Percentiles rank a stretch among this genome's conserved stretches.
These are phyloP conservation scores for Shiraia bambusicola DNA, from an alignment of 2,329 filamentous ascomycete genomes.

Conservation along the genomic window DNA sequence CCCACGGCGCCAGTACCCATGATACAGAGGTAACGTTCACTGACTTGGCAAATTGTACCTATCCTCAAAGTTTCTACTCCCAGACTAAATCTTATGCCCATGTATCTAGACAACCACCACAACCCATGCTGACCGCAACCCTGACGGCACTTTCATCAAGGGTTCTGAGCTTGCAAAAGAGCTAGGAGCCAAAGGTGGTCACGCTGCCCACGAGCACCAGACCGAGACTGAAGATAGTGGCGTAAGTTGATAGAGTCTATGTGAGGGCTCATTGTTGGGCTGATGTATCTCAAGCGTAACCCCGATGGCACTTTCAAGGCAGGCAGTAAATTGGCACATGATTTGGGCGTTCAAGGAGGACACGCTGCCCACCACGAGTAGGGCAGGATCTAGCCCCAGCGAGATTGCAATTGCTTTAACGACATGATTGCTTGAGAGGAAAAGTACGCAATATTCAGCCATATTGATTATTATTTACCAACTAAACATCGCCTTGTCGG, in stretches of 20 bases:
- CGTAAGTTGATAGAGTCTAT: constrained; percentile 16
- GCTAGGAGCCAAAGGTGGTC: constrained; percentile 41
- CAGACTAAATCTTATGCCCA: too few species aligned
- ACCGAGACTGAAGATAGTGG: constrained; percentile 16
- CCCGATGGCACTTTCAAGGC: constrained; percentile 46
- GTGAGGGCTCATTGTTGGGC: neutral
- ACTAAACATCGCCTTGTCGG: too few species aligned
- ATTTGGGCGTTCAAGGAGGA: constrained; percentile 38
- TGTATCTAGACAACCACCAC: constrained; percentile 2
- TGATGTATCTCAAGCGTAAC: constrained; percentile 34
- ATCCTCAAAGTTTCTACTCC: too few species aligned
- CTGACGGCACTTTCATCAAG: constrained; percentile 44
- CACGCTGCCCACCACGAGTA: constrained; percentile 27
- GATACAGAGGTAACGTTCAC: constrained; percentile 1
- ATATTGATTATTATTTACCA: too few species aligned
- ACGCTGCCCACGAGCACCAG: constrained; percentile 34
- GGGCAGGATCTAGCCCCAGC: too few species aligned
- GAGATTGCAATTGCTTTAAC: too few species aligned
- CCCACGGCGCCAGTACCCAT: constrained; percentile 8
- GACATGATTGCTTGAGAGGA: too few species aligned
- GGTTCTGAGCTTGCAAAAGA: constrained; percentile 43
- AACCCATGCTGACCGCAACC: constrained; percentile 35
- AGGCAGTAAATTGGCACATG: constrained; percentile 39
- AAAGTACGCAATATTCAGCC: too few species aligned
- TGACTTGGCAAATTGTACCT: too few species aligned